Evolutionary conservation across 2,329 filamentous ascomycete genomes (phyloP), one percentile per base, ranked within the genome.

Genomic region (Lasiodiplodia sp.): DNA sequence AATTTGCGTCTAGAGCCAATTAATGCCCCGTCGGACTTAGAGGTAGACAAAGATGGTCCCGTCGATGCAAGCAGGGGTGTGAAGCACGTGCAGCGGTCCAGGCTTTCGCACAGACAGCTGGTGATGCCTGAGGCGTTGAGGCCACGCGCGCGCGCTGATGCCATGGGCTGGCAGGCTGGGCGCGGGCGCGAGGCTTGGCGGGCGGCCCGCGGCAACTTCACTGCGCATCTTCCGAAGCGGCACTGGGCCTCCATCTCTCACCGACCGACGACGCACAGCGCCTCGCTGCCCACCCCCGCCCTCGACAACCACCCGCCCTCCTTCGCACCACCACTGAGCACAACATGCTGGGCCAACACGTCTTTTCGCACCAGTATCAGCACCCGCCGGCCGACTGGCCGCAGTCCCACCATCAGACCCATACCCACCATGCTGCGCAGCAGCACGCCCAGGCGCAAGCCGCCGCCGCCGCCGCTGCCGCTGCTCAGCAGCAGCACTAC

Each of bases 301-400:
- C 31, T 25, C 44, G 25, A 57, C 55, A 67, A 51, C 68, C 66
- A 64, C 55, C 66, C 38, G 28, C 52, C 58, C 69, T 67, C 63
- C 56, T 40, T 52, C 65, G 56, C 58, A 18, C 66, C 70, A 66
- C 28, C 60, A 34, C 47, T 47, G 31, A 31, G 11, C 66, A 66
- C 53, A 67, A 72, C 70, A 79, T 82, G 77, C 81, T 85, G 80
- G 83, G 84, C 78, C 86, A 88, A 79, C 87, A 89, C 83, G 82
- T 88, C 77, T 89, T 88, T 78, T 86, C 86, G 67, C 87, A 89
- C 72, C 87, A 89, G 77, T 68, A 68, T 34, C 88, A 90, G 78
- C 83, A 86, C 58, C 83, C 83, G 71, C 87, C 89, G 70, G 73
- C 75, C 70, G 78, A 81, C 71, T 81, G 79, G 79, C 84, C 88